Conservation (phyloP, 139 green algal genomes). For the Coelastrella sp. region DNA sequence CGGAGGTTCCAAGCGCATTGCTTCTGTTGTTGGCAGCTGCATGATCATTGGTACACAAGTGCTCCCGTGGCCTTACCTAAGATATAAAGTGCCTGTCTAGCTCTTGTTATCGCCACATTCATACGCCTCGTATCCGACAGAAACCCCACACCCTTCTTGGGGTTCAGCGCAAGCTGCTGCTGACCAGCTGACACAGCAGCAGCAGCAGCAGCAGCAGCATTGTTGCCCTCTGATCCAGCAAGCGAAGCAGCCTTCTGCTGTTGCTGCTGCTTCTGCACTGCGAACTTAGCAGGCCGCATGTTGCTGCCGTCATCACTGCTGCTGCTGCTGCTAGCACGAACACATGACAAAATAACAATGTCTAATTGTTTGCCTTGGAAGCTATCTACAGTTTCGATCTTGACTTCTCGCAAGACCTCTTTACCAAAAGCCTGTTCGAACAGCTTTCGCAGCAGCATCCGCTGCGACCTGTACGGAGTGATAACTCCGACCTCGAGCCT, state of each 20-base stretch:
- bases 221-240: not conserved
- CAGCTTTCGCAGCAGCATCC: constrained; percentile 66
- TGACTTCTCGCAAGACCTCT: constrained; percentile 64
- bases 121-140: constrained; percentile 85
- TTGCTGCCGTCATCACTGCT: constrained; percentile 33
- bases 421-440: constrained; percentile 72
- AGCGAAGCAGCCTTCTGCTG: not conserved
- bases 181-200: not conserved
- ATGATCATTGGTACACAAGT: too few relatives aligned
- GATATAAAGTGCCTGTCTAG: constrained; percentile 85
- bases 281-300: not conserved
- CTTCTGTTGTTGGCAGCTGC: too few relatives aligned
- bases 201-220: not conserved
- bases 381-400: constrained; percentile 92
- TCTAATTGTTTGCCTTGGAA: constrained; percentile 95
- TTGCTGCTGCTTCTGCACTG: constrained; percentile 21
- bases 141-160: constrained; percentile 72
- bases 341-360: constrained; percentile 93
- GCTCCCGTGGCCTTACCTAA: constrained; percentile 44
- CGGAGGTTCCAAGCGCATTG: too few relatives aligned
- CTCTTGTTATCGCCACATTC: constrained; percentile 92
- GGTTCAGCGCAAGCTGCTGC: constrained; percentile 18
- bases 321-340: constrained; percentile 66
- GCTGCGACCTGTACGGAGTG: constrained; percentile 91
- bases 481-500: constrained; percentile 72